These are phyloP conservation scores for Monilinia polystroma DNA, from an alignment of 2,329 filamentous ascomycete genomes.

Conservation along the genomic window DNA sequence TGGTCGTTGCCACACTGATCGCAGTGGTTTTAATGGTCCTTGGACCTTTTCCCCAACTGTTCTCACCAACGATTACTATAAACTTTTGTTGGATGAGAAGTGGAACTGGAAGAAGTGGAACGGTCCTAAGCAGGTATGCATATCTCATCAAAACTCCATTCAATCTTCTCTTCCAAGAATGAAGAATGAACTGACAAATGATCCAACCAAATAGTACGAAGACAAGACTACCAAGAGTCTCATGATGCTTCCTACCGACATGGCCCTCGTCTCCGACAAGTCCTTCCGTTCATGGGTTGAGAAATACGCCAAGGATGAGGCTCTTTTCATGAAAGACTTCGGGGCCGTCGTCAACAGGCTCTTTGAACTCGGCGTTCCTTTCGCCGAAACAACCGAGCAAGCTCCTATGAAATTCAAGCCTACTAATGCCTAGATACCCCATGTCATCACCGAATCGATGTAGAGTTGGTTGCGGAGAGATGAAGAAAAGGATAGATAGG, in stretches of 20 bases:
- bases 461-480: neutral
- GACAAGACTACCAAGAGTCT: slow-evolving; percentile 82
- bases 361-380: slow-evolving; percentile 93
- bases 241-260: slow-evolving; percentile 97
- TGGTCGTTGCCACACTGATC: slow-evolving; percentile 84
- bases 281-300: slow-evolving; percentile 76
- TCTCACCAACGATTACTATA: slow-evolving; percentile 93
- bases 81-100: slow-evolving; percentile 84
- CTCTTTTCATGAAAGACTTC: slow-evolving; percentile 93
- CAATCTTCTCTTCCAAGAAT: neutral
- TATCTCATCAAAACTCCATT: neutral
- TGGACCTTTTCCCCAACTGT: slow-evolving; percentile 92
- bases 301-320: slow-evolving; percentile 87
- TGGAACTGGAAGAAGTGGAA: slow-evolving; percentile 92
- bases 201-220: slow-evolving; percentile 60
- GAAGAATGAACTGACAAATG: slow-evolving; percentile 14
- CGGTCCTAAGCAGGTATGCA: slow-evolving; percentile 68
- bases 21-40: slow-evolving; percentile 82
- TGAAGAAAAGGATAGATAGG: neutral
- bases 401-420: slow-evolving; percentile 64
- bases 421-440: slow-evolving; percentile 32
- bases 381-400: slow-evolving; percentile 62
- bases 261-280: slow-evolving; percentile 86
- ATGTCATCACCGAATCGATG: neutral
- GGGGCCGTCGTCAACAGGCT: slow-evolving; percentile 73